phyloP scores from a whole-genome alignment of 495 filamentous ascomycete species.

The Penicillium malachiteum region DNA sequence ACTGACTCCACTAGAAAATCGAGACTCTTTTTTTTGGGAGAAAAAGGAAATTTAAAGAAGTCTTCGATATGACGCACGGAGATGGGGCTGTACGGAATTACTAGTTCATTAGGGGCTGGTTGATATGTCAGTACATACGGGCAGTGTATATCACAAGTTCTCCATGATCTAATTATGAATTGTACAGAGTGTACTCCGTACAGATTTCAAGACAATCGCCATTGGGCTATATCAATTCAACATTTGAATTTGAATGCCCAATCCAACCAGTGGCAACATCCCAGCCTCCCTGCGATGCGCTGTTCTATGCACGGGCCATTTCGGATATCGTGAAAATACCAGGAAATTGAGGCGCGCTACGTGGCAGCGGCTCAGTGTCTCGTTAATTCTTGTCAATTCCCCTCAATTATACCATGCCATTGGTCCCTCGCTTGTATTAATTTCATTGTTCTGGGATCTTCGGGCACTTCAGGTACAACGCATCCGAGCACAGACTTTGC shows the following conservation, averaged over 20 bases:
- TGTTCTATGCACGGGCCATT: not conserved
- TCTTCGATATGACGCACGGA: conserved; percentile 4
- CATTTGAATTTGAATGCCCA: not conserved
- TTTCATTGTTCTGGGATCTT: not conserved
- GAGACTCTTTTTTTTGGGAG: not conserved
- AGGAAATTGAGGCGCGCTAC: conserved; percentile 14
- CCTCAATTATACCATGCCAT: conserved; percentile 7
- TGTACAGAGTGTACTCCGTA: too few species aligned
- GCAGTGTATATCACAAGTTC: too few species aligned
- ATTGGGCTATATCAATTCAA: too few species aligned
- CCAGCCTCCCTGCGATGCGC: not conserved
- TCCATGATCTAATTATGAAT: too few species aligned
- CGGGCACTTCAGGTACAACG: not conserved
- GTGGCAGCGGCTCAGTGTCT: conserved; percentile 27
- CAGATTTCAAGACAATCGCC: too few species aligned
- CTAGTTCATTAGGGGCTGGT: not conserved
- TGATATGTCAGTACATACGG: too few species aligned
- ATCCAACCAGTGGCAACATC: conserved; percentile 1
- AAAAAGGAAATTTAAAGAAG: not conserved
- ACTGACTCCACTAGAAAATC: not conserved
- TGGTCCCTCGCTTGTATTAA: not conserved
- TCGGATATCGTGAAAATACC: not conserved
- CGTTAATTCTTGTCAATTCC: not conserved
- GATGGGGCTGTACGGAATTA: not conserved
- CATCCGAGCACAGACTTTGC: not conserved